Base-by-base conservation (phyloP, 441 rosid genomes). In the Arabidopsis hybrid region DNA sequence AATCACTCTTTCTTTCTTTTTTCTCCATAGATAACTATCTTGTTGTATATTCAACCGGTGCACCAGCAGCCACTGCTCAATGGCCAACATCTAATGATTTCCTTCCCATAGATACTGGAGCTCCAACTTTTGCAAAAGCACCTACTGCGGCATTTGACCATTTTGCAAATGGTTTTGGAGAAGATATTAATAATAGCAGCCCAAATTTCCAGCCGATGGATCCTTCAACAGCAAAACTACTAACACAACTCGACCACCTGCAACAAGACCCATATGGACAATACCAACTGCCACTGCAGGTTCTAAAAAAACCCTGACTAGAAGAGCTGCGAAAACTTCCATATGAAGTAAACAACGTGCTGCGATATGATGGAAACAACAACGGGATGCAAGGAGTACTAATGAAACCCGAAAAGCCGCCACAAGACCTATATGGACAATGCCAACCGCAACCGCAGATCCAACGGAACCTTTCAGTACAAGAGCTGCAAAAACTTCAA, bases 61-160 rank as follows among this genome's bases (percentile, higher is more conserved):
- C 56, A 11, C 42, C 31, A 10, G 51, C 7, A 61, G 8, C 66
- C 7, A 42, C 65, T 40, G 35, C 47, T 67, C 61, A 31, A 21
- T 8, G n/a, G 26, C 6, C 26, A 38, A 5, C 50, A 38, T 39
- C n/a, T 13, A 51, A 52, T 66, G 21, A 21, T 21, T 21, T 21
- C 26, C 26, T 58, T 8, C 36, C 57, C 9, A 45, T 18, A 69
- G 73, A 34, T 57, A 34, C 2, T 34, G 45, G 36, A 49, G 52
- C 32, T 60, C 42, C 21, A 73, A 10, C 50, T 2, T 1, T 47
- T 46, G 65, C 59, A 56, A 26, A 36, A 35, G 42, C 59, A 29
- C 6, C 50, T 56, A 12, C 51, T 14, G 36, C n/a, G 34, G 16
- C 11, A 26, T 12, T 5, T 45, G 18, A 38, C 60, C 42, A 10